Conservation (phyloP, 2,329 filamentous ascomycete genomes). For the Phialophora chinensis region DNA sequence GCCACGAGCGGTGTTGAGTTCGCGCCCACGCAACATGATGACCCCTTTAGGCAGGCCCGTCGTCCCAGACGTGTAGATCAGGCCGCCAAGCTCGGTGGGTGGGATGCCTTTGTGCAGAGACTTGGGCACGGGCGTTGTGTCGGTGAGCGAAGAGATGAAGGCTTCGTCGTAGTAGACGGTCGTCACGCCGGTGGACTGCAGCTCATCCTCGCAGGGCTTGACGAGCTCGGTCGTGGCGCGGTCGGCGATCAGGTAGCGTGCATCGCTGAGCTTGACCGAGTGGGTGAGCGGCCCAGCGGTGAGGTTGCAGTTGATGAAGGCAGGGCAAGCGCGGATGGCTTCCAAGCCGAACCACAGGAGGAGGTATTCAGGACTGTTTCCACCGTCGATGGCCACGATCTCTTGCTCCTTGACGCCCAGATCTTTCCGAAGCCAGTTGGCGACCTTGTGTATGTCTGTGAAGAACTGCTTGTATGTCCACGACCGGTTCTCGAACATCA, state of each 20-base stretch:
- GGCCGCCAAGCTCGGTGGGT: slow-evolving; percentile 61
- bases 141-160: slow-evolving; percentile 52
- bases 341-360: slow-evolving; percentile 69
- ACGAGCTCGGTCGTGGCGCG: slow-evolving; percentile 57
- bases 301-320: slow-evolving; percentile 71
- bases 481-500: slow-evolving; percentile 70
- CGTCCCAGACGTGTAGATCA: slow-evolving; percentile 80
- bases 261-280: slow-evolving; percentile 65
- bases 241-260: slow-evolving; percentile 65
- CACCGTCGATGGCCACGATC: slow-evolving; percentile 70
- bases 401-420: slow-evolving; percentile 63
- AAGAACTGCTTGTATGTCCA: slow-evolving; percentile 66
- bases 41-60: slow-evolving; percentile 74
- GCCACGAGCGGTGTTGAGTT: slow-evolving; percentile 39
- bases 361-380: slow-evolving; percentile 71
- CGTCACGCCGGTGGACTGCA: slow-evolving; percentile 60
- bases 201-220: slow-evolving; percentile 54
- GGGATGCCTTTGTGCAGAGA: slow-evolving; percentile 60
- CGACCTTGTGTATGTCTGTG: slow-evolving; percentile 63
- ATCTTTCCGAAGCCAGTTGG: slow-evolving; percentile 64
- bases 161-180: slow-evolving; percentile 62
- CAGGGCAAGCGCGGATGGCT: slow-evolving; percentile 70
- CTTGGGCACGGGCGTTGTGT: slow-evolving; percentile 60
- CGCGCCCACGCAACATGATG: slow-evolving; percentile 46
- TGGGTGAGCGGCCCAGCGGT: slow-evolving; percentile 68